Evolutionary conservation across 2,329 filamentous ascomycete species (phyloP).

Genomic region (Moelleriella libera): DNA sequence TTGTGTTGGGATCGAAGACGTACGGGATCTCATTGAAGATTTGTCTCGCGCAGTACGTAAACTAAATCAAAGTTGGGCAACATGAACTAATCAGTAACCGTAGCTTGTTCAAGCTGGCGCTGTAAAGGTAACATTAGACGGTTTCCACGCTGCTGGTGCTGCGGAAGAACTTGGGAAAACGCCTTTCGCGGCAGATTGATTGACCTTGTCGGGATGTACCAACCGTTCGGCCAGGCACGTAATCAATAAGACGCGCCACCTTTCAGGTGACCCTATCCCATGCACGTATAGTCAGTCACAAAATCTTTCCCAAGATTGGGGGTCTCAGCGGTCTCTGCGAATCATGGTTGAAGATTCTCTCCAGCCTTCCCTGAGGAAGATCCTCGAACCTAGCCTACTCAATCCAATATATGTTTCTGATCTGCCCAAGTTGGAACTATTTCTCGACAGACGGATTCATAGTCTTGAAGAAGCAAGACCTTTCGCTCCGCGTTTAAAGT

Average conservation of each 20-base stretch:
- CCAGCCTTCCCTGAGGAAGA: neutral
- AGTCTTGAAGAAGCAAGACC: slow-evolving; percentile 45
- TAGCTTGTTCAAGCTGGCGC: slow-evolving; percentile 89
- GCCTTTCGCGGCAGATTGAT: neutral
- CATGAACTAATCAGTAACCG: neutral
- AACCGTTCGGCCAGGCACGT: no score
- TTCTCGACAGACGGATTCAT: slow-evolving; percentile 58
- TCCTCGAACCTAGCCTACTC: neutral
- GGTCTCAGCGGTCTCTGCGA: no score
- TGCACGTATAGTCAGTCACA: no score
- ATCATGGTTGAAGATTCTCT: neutral
- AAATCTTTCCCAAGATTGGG: no score
- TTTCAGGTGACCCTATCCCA: no score
- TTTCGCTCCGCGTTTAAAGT: slow-evolving; percentile 49
- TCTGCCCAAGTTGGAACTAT: slow-evolving; percentile 52
- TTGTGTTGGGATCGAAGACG: slow-evolving; percentile 93
- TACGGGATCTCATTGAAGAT: slow-evolving; percentile 83
- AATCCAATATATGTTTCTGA: slow-evolving; percentile 43
- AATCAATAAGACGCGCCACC: no score
- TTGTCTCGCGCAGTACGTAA: slow-evolving; percentile 68
- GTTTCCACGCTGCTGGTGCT: slow-evolving; percentile 50
- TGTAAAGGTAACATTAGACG: slow-evolving; percentile 72
- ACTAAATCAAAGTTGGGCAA: neutral
- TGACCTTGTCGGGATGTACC: no score
- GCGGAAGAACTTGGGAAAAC: slow-evolving; percentile 5